These are phyloP conservation scores for Abrus precatorius DNA, from an alignment of 306 rosid genomes.

Conservation along the genomic window DNA sequence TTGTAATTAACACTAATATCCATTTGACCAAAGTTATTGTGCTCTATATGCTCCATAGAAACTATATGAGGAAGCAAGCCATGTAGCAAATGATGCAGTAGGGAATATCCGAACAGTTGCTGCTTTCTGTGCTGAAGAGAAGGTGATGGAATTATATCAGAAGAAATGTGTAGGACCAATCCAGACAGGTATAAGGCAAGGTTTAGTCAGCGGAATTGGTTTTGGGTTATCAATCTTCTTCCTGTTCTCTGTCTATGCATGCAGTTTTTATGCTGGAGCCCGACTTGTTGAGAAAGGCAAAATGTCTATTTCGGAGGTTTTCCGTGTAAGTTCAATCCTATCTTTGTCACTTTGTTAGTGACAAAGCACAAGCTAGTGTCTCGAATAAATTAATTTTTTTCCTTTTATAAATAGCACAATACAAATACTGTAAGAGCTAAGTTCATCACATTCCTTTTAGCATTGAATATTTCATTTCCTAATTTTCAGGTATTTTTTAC, in stretches of 20 bases:
- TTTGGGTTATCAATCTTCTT: slow-evolving; percentile 65
- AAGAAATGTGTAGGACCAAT: slow-evolving; percentile 78
- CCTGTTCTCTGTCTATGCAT: slow-evolving; percentile 59
- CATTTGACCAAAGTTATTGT: slow-evolving; percentile 10
- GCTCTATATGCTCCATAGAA: slow-evolving; percentile 49
- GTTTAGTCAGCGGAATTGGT: slow-evolving; percentile 68
- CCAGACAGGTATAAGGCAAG: slow-evolving; percentile 66
- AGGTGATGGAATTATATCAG: slow-evolving; percentile 71
- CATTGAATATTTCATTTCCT: slow-evolving; percentile 4
- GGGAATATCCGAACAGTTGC: slow-evolving; percentile 87
- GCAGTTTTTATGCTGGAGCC: slow-evolving; percentile 73
- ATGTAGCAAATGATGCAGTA: slow-evolving; percentile 79
- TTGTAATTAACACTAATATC: not conserved
- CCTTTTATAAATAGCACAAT: not conserved
- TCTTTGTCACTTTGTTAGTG: slow-evolving; percentile 2
- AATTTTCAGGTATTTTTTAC: slow-evolving; percentile 71
- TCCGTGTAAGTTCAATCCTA: slow-evolving; percentile 58
- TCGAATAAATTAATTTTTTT: not conserved
- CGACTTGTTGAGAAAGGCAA: slow-evolving; percentile 64
- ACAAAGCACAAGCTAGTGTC: slow-evolving; percentile 11
- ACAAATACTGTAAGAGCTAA: not conserved
- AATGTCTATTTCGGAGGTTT: slow-evolving; percentile 60
- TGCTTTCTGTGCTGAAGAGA: slow-evolving; percentile 88
- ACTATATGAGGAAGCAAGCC: slow-evolving; percentile 90
- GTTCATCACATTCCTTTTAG: not conserved